These are phyloP conservation scores for Stygiomarasmius scandens DNA, from an alignment of 1,284 basidiomycete species.

Conservation along the genomic window DNA sequence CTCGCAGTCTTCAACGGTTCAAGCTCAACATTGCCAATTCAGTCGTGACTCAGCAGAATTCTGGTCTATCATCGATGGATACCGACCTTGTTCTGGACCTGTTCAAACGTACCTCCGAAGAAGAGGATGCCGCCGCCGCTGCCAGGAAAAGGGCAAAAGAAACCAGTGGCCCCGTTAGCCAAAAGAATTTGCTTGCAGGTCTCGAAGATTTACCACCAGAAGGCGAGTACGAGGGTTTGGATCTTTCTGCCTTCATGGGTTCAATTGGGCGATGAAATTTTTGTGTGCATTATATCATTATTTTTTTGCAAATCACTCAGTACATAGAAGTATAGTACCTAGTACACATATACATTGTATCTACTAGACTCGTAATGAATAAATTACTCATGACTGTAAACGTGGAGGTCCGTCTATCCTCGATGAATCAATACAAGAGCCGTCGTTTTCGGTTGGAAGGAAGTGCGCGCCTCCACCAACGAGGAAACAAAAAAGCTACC, in stretches of 20 bases:
- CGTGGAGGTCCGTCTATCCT: not conserved
- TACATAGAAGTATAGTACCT: constrained; percentile 12
- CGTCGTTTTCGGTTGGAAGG: constrained; percentile 3
- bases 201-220: constrained; percentile 88
- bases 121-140: constrained; percentile 61
- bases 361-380: constrained; percentile 9
- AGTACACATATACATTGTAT: constrained; percentile 13
- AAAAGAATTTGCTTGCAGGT: constrained; percentile 83
- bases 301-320: constrained; percentile 14
- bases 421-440: not conserved
- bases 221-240: constrained; percentile 87
- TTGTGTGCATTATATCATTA: constrained; percentile 25
- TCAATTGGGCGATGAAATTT: constrained; percentile 54
- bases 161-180: constrained; percentile 52
- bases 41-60: constrained; percentile 96
- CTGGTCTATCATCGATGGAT: constrained; percentile 93
- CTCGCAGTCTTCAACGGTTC: constrained; percentile 91
- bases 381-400: not conserved
- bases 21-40: constrained; percentile 98
- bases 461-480: constrained; percentile 9
- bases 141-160: constrained; percentile 63
- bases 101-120: constrained; percentile 83
- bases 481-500: not conserved
- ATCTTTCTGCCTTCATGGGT: constrained; percentile 84
- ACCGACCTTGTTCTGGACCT: constrained; percentile 96